Conservation (phyloP, 768 basidiomycete species). For the Lyophyllum semitale region DNA sequence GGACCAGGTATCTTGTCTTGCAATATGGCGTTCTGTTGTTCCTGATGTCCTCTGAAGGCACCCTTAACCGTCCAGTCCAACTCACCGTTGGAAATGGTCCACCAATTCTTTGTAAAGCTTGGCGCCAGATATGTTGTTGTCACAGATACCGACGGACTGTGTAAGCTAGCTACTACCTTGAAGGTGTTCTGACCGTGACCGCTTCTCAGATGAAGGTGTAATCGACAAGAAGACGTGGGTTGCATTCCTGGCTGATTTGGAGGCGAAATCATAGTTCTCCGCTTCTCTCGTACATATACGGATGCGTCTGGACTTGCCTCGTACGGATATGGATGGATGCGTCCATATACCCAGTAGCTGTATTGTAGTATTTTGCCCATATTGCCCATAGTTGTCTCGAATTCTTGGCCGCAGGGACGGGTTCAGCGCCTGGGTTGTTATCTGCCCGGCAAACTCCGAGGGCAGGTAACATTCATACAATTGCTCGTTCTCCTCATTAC, state of each 20-base stretch:
- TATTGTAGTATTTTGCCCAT: too few species aligned
- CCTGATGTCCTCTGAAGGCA: slow-evolving; percentile 49
- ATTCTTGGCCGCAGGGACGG: too few species aligned
- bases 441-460: too few species aligned
- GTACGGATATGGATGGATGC: not conserved
- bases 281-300: not conserved
- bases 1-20: slow-evolving; percentile 64
- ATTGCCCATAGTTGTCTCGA: too few species aligned
- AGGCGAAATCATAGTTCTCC: slow-evolving; percentile 46
- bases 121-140: slow-evolving; percentile 91
- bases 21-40: not conserved
- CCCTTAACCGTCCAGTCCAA: slow-evolving; percentile 84
- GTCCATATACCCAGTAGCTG: not conserved
- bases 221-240: slow-evolving; percentile 97
- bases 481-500: too few species aligned
- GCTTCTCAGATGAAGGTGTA: slow-evolving; percentile 72
- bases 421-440: too few species aligned
- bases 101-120: slow-evolving; percentile 92
- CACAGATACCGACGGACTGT: slow-evolving; percentile 79
- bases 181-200: not conserved
- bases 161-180: slow-evolving; percentile 41
- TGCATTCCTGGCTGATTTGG: slow-evolving; percentile 77
- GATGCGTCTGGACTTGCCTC: not conserved
- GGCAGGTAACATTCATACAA: too few species aligned
- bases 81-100: slow-evolving; percentile 88